Base-by-base conservation (phyloP, 2,329 filamentous ascomycete species). In the Colletotrichum euphorbiae region DNA sequence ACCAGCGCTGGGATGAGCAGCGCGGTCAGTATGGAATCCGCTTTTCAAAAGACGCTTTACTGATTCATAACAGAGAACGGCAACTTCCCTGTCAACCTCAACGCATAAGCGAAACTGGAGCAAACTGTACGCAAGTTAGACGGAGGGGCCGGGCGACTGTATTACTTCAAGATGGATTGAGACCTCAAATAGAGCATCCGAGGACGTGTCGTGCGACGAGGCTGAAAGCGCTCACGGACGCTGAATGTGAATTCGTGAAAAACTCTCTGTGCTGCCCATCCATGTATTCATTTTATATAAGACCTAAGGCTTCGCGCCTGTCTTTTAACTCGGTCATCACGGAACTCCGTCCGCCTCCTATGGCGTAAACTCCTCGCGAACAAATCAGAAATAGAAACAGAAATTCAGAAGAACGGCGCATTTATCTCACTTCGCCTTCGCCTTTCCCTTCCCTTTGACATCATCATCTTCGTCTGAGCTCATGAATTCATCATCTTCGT, bases 1-100 rank as follows among this genome's bases (percentile, higher is more conserved):
- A 92, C 80, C 84, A 91, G 83, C 90, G 96, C 84, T 99, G 96
- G 96, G 95, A 99, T 80, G 93, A 96, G 78, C 96, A 98, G 87
- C 92, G 96, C 83, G 93, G 93, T 97, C 86, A 79, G 91, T 54
- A 40, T 31, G 38, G 21, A 45, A 43, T 42, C 60, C 50, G 38
- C n/a, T 33, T 59, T 15, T 45, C 28, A 17, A 48, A 31, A 42
- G 38, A 24, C 33, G n/a, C 28, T 43, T 40, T 64, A 43, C 67
- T 71, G 40, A 71, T 62, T 28, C 69, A 56, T n/a, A 61, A 71
- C 77, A 91, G 90, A 90, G 80, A 84, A 85, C 74, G 90, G 89
- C 77, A 91, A 85, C 77, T 92, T 92, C 83, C 90, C 90, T 52
- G 87, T 81, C 74, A 87, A 87, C 76, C 81, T 92, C 75, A 89